A percentile compares a stretch with the other conserved stretches of the same genome.
phyloP scores from a whole-genome alignment of 257 asterid genomes.

The Rubia yunnanensis region DNA sequence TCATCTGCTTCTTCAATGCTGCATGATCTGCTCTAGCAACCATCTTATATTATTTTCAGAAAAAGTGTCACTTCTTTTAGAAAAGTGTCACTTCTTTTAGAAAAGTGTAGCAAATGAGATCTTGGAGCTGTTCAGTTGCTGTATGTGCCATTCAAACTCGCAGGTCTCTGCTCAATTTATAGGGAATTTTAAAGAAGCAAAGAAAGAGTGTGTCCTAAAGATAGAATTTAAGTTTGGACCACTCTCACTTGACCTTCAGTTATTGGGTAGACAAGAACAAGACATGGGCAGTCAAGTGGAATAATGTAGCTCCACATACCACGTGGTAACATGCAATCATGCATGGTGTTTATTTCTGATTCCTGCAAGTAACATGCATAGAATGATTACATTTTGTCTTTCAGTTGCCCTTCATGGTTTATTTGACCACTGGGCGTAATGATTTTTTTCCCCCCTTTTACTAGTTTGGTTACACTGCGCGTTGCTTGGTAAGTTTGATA shows the following conservation, averaged over 20 bases:
- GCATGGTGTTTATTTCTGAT: neutral
- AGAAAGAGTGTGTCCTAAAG: neutral
- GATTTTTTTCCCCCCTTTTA: too few species aligned
- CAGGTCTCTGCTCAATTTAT: conserved; percentile 25
- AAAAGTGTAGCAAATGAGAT: neutral
- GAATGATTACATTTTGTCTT: neutral
- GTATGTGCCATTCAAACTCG: neutral
- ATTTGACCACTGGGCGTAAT: neutral
- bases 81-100: too few species aligned
- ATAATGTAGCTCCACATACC: neutral
- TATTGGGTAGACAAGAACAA: neutral
- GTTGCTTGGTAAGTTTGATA: too few species aligned
- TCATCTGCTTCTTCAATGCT: conserved; percentile 24
- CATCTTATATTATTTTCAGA: conserved; percentile 17
- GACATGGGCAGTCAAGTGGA: neutral
- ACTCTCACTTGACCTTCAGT: neutral
- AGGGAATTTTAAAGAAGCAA: too few species aligned
- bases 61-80: neutral
- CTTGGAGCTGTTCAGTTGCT: neutral
- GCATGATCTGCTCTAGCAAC: conserved; percentile 44
- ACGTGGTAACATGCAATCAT: neutral
- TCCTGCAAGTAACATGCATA: conserved; percentile 2
- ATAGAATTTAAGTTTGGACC: conserved; percentile 1
- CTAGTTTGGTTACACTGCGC: too few species aligned
- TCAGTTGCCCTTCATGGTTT: neutral